phyloP scores from a whole-genome alignment of 2,329 filamentous ascomycete genomes.

The Dryadomyces quercivorus region DNA sequence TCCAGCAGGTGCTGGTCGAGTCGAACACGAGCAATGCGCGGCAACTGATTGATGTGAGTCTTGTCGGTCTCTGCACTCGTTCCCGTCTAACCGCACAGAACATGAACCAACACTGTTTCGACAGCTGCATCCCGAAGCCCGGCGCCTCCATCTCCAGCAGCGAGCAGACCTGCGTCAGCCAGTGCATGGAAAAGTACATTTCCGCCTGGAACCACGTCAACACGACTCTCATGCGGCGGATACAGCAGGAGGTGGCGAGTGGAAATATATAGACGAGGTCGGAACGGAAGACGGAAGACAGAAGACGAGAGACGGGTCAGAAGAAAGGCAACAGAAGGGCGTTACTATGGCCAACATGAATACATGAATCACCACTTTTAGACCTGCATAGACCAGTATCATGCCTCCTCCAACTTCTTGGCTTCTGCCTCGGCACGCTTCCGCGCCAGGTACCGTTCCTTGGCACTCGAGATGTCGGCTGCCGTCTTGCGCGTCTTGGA shows the following conservation, averaged over 20 bases:
- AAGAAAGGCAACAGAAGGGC: no score
- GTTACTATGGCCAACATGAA: no score
- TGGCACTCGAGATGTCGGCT: slow-evolving; percentile 62
- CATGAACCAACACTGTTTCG: slow-evolving; percentile 72
- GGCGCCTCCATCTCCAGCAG: slow-evolving; percentile 51
- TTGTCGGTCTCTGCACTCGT: background rate
- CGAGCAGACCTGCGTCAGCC: slow-evolving; percentile 59
- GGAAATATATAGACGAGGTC: slow-evolving; percentile 6
- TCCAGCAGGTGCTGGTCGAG: slow-evolving; percentile 53
- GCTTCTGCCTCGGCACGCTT: slow-evolving; percentile 64
- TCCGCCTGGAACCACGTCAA: slow-evolving; percentile 65
- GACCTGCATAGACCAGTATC: background rate
- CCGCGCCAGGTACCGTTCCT: slow-evolving; percentile 66
- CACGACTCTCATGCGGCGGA: slow-evolving; percentile 50
- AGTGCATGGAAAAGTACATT: slow-evolving; percentile 82
- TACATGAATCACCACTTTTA: background rate
- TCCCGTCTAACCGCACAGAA: slow-evolving; percentile 35
- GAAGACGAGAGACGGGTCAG: background rate
- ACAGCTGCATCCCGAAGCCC: slow-evolving; percentile 62
- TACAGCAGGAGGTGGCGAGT: slow-evolving; percentile 44
- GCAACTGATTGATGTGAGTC: slow-evolving; percentile 54
- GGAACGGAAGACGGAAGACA: background rate
- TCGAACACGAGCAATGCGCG: slow-evolving; percentile 57
- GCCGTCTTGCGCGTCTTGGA: slow-evolving; percentile 70
- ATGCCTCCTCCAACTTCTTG: slow-evolving; percentile 22